Base-by-base conservation (phyloP, 257 asterid genomes). In the Ilex aquifolium region DNA sequence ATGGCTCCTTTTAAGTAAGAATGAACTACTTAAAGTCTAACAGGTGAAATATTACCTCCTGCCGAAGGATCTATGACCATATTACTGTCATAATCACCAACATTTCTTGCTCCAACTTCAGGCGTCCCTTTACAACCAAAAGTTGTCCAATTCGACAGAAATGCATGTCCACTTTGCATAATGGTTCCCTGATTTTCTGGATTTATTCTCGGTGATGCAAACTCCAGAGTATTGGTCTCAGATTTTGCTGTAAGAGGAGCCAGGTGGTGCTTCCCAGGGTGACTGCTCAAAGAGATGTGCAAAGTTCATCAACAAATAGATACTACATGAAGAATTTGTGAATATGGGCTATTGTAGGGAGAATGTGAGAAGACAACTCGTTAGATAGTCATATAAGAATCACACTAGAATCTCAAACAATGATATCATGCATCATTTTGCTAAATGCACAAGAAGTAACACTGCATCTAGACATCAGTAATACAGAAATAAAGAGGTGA, bases 141-240 rank as follows among this genome's bases (percentile, higher is more conserved):
- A 63, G 75, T 65, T 30, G 76, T 57, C 97, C 95, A 85, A 65
- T 79, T 75, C 39, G 97, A 57, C 68, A 78, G 90, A 79, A 80
- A 81, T 42, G 78, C 58, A 69, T 75, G 86, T 53, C 76, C 77
- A 65, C 69, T 67, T 71, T 77, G 88, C 68, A 77, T 62, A 65
- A 60, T 62, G 58, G 84, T 80, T 57, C 88, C 85, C 70, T 73
- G 76, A 66, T 62, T 79, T 65, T 86, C 96, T 57, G 81, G 85
- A 71, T 80, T 77, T 53, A 75, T 72, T 72, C 91, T 84, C 54
- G 96, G 96, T 60, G 96, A 88, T 36, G 82, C 36, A 66, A 88
- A 88, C 76, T 82, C 96, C 71, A 72, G 57, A 49, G 78, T 29
- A 76, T 63, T 74, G 67, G 61, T 62, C 21, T 82, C 97, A 8